Base-by-base conservation (phyloP, 805 yeast genomes). In the Candida nonsorbophila region DNA sequence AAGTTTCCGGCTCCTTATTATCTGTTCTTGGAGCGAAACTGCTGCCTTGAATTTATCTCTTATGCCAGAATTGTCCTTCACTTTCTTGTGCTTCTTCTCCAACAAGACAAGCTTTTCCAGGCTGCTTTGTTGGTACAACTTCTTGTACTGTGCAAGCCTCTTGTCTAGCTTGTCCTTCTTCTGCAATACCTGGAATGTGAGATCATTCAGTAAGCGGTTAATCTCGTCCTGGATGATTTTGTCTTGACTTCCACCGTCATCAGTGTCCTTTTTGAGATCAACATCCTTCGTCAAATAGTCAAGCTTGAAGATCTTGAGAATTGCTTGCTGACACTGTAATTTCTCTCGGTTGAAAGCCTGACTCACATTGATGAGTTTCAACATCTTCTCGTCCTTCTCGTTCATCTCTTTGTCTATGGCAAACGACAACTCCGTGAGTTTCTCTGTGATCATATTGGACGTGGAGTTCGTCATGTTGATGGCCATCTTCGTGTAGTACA, bases 151-250 rank as follows among this genome's bases (percentile, higher is more conserved):
- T 16, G 21, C 10, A n/a, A 37, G 21, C 15, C 37, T 38, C 27
- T 35, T 30, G 6, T 40, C 37, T 12, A 59, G 39, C 19, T 58
- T 62, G 14, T 62, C 57, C 32, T 46, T 44, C 29, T 52, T 44
- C 25, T 53, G 54, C 19, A 62, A 41, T 11, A 42, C 42, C 38
- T 61, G 68, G 29, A 49, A 64, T 5, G 55, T 45, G 30, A 63
- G 45, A 35, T 64, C 69, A 28, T 62, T 63, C n/a, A 53, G 34
- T 24, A 64, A 44, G 16, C 69, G 41, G 32, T 47, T 45, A 14
- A 64, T 58, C 34, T 64, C 70, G 12, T 59, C 69, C 37, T 64
- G 69, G 13, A 64, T 50, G 7, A 63, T 44, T 27, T 45, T 37
- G 36, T 60, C 67, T 18, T 7, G 7, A 7, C 9, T 7, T 7